Base-by-base conservation (phyloP, 495 filamentous ascomycete genomes). In the Daldinia grandis region DNA sequence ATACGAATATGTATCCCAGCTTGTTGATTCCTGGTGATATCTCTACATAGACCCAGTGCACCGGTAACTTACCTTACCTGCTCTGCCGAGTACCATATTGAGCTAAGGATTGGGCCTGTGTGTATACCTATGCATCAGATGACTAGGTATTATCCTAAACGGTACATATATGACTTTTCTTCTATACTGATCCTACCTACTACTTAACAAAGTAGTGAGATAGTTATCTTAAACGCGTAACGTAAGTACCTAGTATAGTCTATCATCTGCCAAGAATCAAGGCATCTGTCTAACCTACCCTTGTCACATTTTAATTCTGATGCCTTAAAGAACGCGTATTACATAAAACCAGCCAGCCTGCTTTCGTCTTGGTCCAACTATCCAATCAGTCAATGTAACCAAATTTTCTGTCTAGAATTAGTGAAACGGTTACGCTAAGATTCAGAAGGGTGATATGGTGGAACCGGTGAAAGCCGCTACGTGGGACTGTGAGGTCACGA, bases 371-470 rank as follows among this genome's bases (percentile, higher is more conserved):
- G 2, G 19, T 24, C 19, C 19, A 9, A 3, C 14, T 24, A 9
- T 47, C 42, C 19, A 47, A 47, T 47, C 42, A 47, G 42, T 19
- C 14, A 8, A 47, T 47, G 7, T 24, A 8, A 0, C 42, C 42
- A 47, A 21, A 24, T 12, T 24, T 47, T 24, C 30, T n/a, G 33
- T 40, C 47, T 58, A 33, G 38, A 66, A 53, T 40, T 51, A 19
- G 51, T 68, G 70, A 68, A 73, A 73, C 70, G 50, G 40, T 30
- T 12, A 53, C 58, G 69, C 69, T 64, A 60, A 58, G 55, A 65
- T 62, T 60, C 50, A 68, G 38, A 38, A 53, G 27, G 49, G 24
- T 25, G 56, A 65, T 60, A 63, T 64, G 33, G 60, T 72, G 69
- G 69, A 72, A 42, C 54, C 57, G 38, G 5, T 61, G 65, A 54